These are phyloP conservation scores for Pseudonitzschia pungens DNA, from an alignment of 108 stramenopile species.

Conservation along the genomic window DNA sequence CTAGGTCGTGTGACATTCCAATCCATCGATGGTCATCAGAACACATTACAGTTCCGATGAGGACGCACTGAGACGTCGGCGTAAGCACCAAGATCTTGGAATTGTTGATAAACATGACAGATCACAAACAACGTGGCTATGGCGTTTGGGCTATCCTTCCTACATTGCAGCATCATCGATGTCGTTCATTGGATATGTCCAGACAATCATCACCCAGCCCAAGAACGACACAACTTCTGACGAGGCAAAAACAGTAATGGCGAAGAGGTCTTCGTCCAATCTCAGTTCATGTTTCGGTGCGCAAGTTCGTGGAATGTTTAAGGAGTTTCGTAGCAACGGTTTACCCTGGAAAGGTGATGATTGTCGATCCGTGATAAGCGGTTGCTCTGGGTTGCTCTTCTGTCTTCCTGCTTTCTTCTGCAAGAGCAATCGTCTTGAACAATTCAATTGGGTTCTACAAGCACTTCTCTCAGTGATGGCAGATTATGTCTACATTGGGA, in stretches of 20 bases:
- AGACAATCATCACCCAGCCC: neutral
- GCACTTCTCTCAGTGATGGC: constrained; percentile 24
- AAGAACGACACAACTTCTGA: neutral
- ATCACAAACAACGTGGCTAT: neutral
- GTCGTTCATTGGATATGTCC: neutral
- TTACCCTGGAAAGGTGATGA: constrained; percentile 21
- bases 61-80: constrained; percentile 2
- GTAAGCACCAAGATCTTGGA: neutral
- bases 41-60: neutral
- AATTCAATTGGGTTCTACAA: constrained; percentile 22
- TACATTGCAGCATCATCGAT: neutral
- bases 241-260: neutral
- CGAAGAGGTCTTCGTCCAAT: neutral
- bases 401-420: constrained; percentile 19
- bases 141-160: neutral
- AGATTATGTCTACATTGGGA: constrained; percentile 23
- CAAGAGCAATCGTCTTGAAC: constrained; percentile 11
- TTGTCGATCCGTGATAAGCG: constrained; percentile 25
- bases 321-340: constrained; percentile 23
- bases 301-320: constrained; percentile 12
- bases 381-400: constrained; percentile 20
- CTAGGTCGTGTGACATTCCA: no score
- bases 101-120: neutral
- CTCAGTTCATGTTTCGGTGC: neutral
- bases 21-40: neutral